Conservation (phyloP, 192 early-diverging fungal genomes). For the Coemansia sp. region DNA sequence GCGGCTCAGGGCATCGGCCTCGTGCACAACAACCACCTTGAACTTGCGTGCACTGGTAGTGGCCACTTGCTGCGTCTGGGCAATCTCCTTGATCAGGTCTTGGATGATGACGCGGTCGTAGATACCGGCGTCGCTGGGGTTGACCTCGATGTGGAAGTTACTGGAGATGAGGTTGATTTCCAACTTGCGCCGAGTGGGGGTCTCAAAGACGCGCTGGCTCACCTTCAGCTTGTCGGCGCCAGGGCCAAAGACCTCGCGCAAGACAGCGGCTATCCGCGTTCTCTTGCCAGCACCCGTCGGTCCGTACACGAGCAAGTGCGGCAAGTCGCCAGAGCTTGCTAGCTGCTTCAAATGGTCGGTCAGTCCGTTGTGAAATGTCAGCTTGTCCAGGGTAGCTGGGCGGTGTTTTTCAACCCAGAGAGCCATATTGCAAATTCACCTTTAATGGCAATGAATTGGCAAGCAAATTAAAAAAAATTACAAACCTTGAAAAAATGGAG, state of each 20-base stretch:
- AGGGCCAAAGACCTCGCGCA: conserved; percentile 87
- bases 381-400: conserved; percentile 75
- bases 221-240: conserved; percentile 94
- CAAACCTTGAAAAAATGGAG: neutral
- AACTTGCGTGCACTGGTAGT: conserved; percentile 74
- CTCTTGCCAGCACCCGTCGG: conserved; percentile 97
- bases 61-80: conserved; percentile 93
- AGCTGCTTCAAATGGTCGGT: conserved; percentile 71
- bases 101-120: conserved; percentile 91
- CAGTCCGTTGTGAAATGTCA: conserved; percentile 79
- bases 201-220: conserved; percentile 79
- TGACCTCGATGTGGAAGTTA: conserved; percentile 96
- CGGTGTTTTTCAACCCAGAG: conserved; percentile 97
- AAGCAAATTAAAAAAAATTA: neutral
- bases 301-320: conserved; percentile 93
- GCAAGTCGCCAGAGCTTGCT: conserved; percentile 81
- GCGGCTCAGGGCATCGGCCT: conserved; percentile 83
- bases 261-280: conserved; percentile 82
- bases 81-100: conserved; percentile 94
- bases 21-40: conserved; percentile 94
- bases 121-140: conserved; percentile 94
- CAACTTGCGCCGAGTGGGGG: conserved; percentile 81
- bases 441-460: neutral
- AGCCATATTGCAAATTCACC: conserved; percentile 20
- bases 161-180: conserved; percentile 85